Evolutionary conservation across 192 early-diverging fungal genomes (phyloP).

Genomic region (Linnemannia schmuckeri): DNA sequence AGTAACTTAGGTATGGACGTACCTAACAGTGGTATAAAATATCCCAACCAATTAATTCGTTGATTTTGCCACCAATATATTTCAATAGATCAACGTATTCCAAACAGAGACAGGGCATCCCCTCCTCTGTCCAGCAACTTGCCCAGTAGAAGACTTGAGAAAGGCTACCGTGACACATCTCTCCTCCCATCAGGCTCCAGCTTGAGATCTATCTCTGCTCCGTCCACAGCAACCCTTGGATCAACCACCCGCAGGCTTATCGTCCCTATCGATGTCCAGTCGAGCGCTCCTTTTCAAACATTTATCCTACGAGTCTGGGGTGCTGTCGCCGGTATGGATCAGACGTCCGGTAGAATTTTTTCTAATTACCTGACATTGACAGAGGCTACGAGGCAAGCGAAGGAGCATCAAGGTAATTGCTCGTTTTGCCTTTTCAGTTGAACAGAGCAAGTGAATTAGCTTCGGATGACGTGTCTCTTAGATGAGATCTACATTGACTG

Average conservation of each 20-base stretch:
- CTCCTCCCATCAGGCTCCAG: slow-evolving; percentile 20
- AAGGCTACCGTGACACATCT: slow-evolving; percentile 7
- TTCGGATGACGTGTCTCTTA: too few relatives aligned
- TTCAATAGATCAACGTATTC: not conserved
- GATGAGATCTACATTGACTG: too few relatives aligned
- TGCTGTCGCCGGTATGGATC: not conserved
- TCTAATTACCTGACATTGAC: slow-evolving; percentile 38
- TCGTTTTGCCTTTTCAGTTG: not conserved
- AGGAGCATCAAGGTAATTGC: slow-evolving; percentile 28
- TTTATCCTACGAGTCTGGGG: slow-evolving; percentile 29
- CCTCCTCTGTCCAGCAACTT: slow-evolving; percentile 40
- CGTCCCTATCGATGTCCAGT: not conserved
- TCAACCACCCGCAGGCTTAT: slow-evolving; percentile 5
- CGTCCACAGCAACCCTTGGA: slow-evolving; percentile 9
- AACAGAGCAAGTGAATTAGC: too few relatives aligned
- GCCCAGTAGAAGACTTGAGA: slow-evolving; percentile 27
- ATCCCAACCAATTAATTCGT: too few relatives aligned
- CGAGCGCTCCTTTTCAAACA: slow-evolving; percentile 25
- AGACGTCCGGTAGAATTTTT: slow-evolving; percentile 8
- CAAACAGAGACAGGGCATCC: slow-evolving; percentile 14
- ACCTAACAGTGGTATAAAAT: too few relatives aligned
- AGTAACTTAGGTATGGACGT: too few relatives aligned
- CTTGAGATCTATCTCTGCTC: slow-evolving; percentile 26
- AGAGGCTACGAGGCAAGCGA: slow-evolving; percentile 34
- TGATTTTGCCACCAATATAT: too few relatives aligned